A percentile compares a stretch with the other conserved stretches of the same genome.
Evolutionary conservation across 169 alveolate species (phyloP).

Genomic region (Toxoplasma gondii): DNA sequence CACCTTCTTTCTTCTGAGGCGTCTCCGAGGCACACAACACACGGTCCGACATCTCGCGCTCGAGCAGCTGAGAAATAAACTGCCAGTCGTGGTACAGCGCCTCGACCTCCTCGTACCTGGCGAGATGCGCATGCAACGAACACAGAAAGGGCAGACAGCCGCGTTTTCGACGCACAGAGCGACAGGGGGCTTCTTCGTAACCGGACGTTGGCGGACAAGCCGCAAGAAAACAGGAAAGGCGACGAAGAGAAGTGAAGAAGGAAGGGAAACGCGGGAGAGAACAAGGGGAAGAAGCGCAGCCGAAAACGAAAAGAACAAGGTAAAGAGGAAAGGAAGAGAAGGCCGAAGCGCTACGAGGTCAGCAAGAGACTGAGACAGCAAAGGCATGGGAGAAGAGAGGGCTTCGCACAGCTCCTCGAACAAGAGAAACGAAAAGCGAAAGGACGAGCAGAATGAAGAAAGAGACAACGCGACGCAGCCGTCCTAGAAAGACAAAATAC

Average conservation of each 20-base stretch:
- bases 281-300: background rate
- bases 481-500: too few species aligned
- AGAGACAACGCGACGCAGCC: too few species aligned
- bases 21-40: background rate
- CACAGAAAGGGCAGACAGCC: background rate
- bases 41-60: background rate
- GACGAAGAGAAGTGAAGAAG: too few species aligned
- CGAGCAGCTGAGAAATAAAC: background rate
- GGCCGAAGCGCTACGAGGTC: background rate
- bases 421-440: too few species aligned
- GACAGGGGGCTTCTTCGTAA: too few species aligned
- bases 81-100: conserved; percentile 34
- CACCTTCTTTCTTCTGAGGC: background rate
- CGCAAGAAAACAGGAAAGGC: too few species aligned
- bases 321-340: background rate
- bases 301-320: background rate
- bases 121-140: background rate
- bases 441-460: too few species aligned
- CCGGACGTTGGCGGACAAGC: too few species aligned
- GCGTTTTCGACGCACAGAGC: too few species aligned
- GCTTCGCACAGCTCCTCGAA: too few species aligned
- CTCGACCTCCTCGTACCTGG: conserved; percentile 38
- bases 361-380: background rate
- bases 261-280: too few species aligned
- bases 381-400: background rate